Conservation (phyloP, 139 green algal species). For the Auxenochlorella pyrenoidosa region DNA sequence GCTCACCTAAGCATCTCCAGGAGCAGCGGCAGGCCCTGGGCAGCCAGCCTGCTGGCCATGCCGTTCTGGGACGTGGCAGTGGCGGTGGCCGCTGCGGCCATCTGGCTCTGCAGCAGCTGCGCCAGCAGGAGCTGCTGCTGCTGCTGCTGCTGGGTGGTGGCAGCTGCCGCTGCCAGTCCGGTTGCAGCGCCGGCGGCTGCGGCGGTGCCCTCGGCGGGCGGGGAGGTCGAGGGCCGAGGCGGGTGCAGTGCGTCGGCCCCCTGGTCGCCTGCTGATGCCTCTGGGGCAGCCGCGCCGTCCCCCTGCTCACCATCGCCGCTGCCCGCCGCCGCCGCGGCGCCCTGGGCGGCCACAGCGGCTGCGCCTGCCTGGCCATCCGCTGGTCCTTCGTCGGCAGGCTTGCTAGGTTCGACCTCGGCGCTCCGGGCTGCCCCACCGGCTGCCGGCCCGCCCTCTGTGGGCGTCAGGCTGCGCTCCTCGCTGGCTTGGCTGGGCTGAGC, state of each 20-base stretch:
- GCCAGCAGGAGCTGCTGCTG: slow-evolving; percentile 4
- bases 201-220: neutral
- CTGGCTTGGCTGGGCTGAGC: neutral
- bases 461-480: neutral
- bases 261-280: neutral
- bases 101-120: slow-evolving; percentile 1
- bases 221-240: too few relatives aligned
- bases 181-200: too few relatives aligned
- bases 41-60: neutral
- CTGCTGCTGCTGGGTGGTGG: neutral
- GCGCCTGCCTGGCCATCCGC: too few relatives aligned
- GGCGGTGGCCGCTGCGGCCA: neutral
- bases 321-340: neutral
- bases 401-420: neutral
- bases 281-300: neutral
- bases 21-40: slow-evolving; percentile 32
- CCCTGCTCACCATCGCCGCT: neutral
- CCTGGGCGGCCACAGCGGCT: too few relatives aligned
- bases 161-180: neutral
- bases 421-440: neutral
- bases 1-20: slow-evolving; percentile 22
- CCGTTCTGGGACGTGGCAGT: neutral
- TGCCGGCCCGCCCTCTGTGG: neutral
- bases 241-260: neutral
- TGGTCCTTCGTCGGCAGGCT: neutral